A percentile compares a stretch with the other conserved stretches of the same genome.
phyloP scores from a whole-genome alignment of 805 yeast species.

The Yarrowia bubula region DNA sequence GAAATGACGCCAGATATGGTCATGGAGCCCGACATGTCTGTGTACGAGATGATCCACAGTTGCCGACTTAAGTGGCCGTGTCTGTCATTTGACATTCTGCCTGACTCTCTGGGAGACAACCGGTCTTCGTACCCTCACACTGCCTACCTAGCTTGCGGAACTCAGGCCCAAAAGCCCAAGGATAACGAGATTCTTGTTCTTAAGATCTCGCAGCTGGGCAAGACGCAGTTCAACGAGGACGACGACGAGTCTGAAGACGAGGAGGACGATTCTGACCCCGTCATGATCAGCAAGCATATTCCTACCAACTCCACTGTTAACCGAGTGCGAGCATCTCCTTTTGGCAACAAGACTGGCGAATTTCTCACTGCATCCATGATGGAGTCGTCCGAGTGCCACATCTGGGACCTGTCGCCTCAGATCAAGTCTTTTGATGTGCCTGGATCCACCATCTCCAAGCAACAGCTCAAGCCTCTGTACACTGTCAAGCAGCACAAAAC shows the following conservation, averaged over 20 bases:
- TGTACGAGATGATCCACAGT: constrained; percentile 93
- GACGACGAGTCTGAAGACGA: constrained; percentile 71
- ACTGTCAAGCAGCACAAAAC: constrained; percentile 85
- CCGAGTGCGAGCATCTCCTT: constrained; percentile 81
- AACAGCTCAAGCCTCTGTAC: constrained; percentile 74
- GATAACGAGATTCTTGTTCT: constrained; percentile 86
- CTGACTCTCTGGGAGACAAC: constrained; percentile 82
- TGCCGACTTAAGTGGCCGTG: constrained; percentile 97
- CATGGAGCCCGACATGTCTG: constrained; percentile 92
- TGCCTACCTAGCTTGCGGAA: constrained; percentile 81
- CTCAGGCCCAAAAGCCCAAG: constrained; percentile 83
- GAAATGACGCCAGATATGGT: constrained; percentile 95
- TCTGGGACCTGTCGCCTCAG: constrained; percentile 80
- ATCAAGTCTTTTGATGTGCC: constrained; percentile 82
- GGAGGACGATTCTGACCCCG: constrained; percentile 69
- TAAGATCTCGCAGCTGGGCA: constrained; percentile 76
- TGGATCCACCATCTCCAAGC: constrained; percentile 76
- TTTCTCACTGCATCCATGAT: constrained; percentile 82
- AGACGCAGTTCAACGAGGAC: constrained; percentile 83
- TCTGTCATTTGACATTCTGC: constrained; percentile 81
- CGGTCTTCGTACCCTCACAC: constrained; percentile 89
- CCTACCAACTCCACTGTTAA: constrained; percentile 82
- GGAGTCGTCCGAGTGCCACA: constrained; percentile 85
- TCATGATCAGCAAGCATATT: constrained; percentile 79
- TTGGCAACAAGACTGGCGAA: constrained; percentile 69